These are phyloP conservation scores for Leptographium procerum DNA, from an alignment of 2,329 filamentous ascomycete genomes.

Conservation along the genomic window DNA sequence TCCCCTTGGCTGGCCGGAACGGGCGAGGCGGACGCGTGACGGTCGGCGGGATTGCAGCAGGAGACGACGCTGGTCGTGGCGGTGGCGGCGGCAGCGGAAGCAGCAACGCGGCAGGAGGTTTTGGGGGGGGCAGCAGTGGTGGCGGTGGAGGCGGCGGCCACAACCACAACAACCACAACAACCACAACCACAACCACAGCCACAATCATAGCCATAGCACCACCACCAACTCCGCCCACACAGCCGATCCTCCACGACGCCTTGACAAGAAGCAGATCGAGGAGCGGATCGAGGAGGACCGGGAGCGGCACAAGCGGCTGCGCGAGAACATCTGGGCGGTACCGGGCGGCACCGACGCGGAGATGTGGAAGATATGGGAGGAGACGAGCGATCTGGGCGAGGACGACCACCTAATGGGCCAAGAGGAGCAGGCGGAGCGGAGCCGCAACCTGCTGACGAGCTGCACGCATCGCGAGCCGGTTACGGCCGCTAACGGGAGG, in stretches of 20 bases:
- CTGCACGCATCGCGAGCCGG: slow-evolving; percentile 23
- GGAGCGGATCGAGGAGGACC: slow-evolving; percentile 92
- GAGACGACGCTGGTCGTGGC: too few species aligned
- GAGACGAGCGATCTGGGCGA: slow-evolving; percentile 78
- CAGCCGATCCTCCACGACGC: slow-evolving; percentile 17
- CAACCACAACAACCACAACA: background rate
- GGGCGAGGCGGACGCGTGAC: too few species aligned
- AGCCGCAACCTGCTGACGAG: slow-evolving; percentile 22
- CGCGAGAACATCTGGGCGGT: slow-evolving; percentile 92
- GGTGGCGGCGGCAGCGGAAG: background rate
- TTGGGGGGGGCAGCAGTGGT: background rate
- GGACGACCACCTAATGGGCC: slow-evolving; percentile 68
- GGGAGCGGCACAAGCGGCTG: slow-evolving; percentile 84
- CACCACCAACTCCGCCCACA: too few species aligned
- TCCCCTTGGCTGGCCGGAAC: slow-evolving; percentile 18
- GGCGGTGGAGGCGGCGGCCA: background rate
- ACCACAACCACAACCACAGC: background rate
- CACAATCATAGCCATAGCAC: background rate
- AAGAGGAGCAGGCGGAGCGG: slow-evolving; percentile 56
- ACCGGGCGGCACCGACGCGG: slow-evolving; percentile 49
- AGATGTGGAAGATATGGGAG: slow-evolving; percentile 75
- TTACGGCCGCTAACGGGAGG: background rate
- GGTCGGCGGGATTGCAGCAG: too few species aligned
- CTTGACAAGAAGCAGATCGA: slow-evolving; percentile 84
- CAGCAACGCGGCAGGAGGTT: background rate